Conservation (phyloP, 768 basidiomycete genomes). For the Serendipita vermifera region DNA sequence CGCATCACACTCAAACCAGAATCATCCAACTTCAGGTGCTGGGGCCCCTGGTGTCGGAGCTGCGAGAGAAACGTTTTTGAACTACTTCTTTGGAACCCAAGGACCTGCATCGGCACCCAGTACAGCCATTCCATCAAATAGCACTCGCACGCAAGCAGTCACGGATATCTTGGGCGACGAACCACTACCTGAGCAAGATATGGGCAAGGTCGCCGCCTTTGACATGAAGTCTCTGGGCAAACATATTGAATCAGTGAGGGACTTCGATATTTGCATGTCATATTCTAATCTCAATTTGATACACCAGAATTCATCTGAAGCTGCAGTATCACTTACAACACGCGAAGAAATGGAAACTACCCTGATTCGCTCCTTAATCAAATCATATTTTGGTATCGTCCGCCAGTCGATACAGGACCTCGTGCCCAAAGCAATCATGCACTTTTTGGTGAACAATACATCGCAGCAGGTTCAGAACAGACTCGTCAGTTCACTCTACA, state of each 20-base stretch:
- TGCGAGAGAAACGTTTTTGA: constrained; percentile 85
- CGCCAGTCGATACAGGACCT: constrained; percentile 95
- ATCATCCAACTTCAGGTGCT: neutral
- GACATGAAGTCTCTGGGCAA: constrained; percentile 98
- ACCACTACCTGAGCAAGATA: constrained; percentile 48
- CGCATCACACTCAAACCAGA: neutral
- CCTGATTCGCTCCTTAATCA: constrained; percentile 87
- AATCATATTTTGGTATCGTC: constrained; percentile 91
- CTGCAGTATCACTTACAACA: constrained; percentile 49
- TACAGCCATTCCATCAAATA: constrained; percentile 27
- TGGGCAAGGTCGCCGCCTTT: constrained; percentile 71
- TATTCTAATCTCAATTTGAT: constrained; percentile 1
- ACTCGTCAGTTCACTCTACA: constrained; percentile 87
- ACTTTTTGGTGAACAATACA: constrained; percentile 93
- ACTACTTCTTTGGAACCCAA: constrained; percentile 94
- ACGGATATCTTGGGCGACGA: constrained; percentile 18
- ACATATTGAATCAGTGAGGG: constrained; percentile 90
- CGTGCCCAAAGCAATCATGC: constrained; percentile 97
- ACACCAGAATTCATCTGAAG: constrained; percentile 43
- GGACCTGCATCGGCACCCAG: constrained; percentile 54
- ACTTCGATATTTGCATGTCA: constrained; percentile 7
- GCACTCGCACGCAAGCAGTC: constrained; percentile 12
- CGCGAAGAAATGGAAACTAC: constrained; percentile 96
- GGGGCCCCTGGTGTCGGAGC: constrained; percentile 20
- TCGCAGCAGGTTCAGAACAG: constrained; percentile 94